phyloP scores from a whole-genome alignment of 805 yeast species.

The Schizosaccharomyces japonicus region DNA sequence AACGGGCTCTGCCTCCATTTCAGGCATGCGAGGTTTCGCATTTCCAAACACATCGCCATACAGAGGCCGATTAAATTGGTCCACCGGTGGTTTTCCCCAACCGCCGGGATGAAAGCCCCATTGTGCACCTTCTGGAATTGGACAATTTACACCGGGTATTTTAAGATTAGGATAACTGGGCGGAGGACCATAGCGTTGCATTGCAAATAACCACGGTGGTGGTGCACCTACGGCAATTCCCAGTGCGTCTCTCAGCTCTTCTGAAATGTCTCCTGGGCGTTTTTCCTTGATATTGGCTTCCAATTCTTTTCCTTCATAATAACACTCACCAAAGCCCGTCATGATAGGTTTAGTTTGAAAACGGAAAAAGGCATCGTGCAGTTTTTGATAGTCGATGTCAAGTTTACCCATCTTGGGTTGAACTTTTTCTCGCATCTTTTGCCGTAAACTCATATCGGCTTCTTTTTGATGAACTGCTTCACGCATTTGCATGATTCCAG shows the following conservation, averaged over 20 bases:
- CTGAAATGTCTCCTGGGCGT: slow-evolving; percentile 48
- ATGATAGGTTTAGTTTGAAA: slow-evolving; percentile 52
- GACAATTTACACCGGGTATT: slow-evolving; percentile 30
- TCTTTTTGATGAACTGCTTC: slow-evolving; percentile 28
- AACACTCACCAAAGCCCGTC: slow-evolving; percentile 52
- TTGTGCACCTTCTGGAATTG: slow-evolving; percentile 19
- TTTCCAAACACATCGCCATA: slow-evolving; percentile 17
- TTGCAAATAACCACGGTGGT: slow-evolving; percentile 60
- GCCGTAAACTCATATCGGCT: slow-evolving; percentile 30
- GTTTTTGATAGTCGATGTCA: slow-evolving; percentile 62
- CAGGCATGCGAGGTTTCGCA: slow-evolving; percentile 6
- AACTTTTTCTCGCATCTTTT: slow-evolving; percentile 54
- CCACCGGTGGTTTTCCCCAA: slow-evolving; percentile 19
- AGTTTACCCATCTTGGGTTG: slow-evolving; percentile 73
- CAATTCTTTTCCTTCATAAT: slow-evolving; percentile 49
- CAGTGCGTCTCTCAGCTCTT: slow-evolving; percentile 38
- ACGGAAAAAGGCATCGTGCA: slow-evolving; percentile 72
- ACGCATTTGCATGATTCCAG: slow-evolving; percentile 77
- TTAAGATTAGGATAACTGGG: slow-evolving; percentile 50
- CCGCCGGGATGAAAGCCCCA: slow-evolving; percentile 22
- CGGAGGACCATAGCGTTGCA: slow-evolving; percentile 56
- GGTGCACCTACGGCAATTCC: slow-evolving; percentile 35
- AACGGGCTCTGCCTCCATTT: slow-evolving; percentile 9
- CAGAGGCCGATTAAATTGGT: slow-evolving; percentile 16
- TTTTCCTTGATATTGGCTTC: slow-evolving; percentile 21